A percentile compares a stretch with the other conserved stretches of the same genome.
Evolutionary conservation across 1,139 yeast genomes (phyloP).

Genomic region (Hyphopichia pseudoburtonii): DNA sequence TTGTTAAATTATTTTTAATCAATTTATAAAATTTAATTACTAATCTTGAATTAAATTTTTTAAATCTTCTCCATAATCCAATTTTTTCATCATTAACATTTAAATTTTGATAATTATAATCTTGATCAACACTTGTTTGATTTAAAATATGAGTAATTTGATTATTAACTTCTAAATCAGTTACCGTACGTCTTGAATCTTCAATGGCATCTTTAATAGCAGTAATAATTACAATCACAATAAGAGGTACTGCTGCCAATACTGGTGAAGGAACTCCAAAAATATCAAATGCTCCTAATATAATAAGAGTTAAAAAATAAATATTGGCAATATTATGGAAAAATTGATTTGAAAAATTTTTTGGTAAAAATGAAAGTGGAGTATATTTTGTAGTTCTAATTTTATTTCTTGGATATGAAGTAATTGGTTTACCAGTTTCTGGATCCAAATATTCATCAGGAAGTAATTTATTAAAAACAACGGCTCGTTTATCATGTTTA

Average conservation of each 20-base stretch:
- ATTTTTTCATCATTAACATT: slow-evolving; percentile 50
- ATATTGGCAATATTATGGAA: slow-evolving; percentile 53
- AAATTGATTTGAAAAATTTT: slow-evolving; percentile 51
- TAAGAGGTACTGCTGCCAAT: slow-evolving; percentile 57
- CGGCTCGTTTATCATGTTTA: slow-evolving; percentile 46
- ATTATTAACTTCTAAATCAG: slow-evolving; percentile 56
- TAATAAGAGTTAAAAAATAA: slow-evolving; percentile 51
- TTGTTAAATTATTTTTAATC: slow-evolving; percentile 32
- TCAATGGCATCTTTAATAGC: slow-evolving; percentile 60
- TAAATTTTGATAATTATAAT: slow-evolving; percentile 31
- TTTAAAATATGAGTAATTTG: slow-evolving; percentile 46
- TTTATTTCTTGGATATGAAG: slow-evolving; percentile 51
- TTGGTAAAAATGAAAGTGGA: slow-evolving; percentile 54
- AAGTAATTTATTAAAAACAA: slow-evolving; percentile 68
- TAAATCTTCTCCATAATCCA: slow-evolving; percentile 60
- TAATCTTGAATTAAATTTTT: slow-evolving; percentile 45
- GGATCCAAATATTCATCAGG: slow-evolving; percentile 63
- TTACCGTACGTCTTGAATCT: slow-evolving; percentile 53
- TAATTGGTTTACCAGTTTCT: slow-evolving; percentile 30
- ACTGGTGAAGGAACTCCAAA: slow-evolving; percentile 61
- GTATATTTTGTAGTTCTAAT: slow-evolving; percentile 63
- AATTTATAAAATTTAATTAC: slow-evolving; percentile 29
- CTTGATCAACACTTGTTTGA: slow-evolving; percentile 16
- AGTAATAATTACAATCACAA: slow-evolving; percentile 55
- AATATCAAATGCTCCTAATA: slow-evolving; percentile 52